Evolutionary conservation across 768 basidiomycete genomes (phyloP).

Genomic region (Hygrocybe punicea): DNA sequence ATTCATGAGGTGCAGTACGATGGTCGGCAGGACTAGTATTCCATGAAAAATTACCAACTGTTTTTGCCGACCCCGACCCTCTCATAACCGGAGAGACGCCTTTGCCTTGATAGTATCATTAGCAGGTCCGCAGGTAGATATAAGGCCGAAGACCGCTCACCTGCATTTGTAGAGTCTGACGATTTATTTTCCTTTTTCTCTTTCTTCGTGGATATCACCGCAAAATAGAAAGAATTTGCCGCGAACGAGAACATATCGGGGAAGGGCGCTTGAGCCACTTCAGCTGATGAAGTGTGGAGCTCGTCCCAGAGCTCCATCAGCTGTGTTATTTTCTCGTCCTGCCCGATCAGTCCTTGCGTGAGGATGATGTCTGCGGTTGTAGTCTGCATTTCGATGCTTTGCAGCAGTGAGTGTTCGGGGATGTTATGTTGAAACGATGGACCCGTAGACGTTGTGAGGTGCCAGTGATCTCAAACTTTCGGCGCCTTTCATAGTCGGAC

Average conservation of each 20-base stretch:
- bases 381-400: constrained; percentile 3
- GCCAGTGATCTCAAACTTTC: too few species aligned
- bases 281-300: constrained; percentile 42
- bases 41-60: too few species aligned
- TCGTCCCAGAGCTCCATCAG: constrained; percentile 37
- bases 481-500: too few species aligned
- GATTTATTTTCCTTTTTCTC: background rate
- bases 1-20: too few species aligned
- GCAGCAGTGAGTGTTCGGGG: too few species aligned
- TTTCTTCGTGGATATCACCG: constrained; percentile 31
- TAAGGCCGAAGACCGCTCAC: background rate
- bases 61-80: too few species aligned
- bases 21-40: too few species aligned
- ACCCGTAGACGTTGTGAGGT: too few species aligned
- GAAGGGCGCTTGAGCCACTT: constrained; percentile 32
- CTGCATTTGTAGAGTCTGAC: background rate
- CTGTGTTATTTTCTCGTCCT: constrained; percentile 38
- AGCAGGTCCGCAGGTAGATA: background rate
- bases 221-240: constrained; percentile 38
- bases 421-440: too few species aligned
- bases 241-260: constrained; percentile 45
- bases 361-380: constrained; percentile 17
- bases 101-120: background rate
- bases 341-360: constrained; percentile 33
- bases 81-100: too few species aligned